Base-by-base conservation (phyloP, 495 filamentous ascomycete genomes). In the Neurospora sp. region DNA sequence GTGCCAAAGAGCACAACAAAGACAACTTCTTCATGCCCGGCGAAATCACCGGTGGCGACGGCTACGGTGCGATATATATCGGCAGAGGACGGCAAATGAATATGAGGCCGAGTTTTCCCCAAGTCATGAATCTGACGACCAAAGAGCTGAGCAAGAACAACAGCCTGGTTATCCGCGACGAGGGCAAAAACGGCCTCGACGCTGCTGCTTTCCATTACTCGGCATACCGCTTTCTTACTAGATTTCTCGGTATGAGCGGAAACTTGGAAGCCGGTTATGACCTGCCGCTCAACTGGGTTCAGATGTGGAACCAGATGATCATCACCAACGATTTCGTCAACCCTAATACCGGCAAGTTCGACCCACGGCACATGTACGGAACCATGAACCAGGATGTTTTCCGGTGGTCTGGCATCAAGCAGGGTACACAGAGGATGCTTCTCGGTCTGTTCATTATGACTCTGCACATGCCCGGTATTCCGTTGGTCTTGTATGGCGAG, bases 341-440 rank as follows among this genome's bases (percentile, higher is more conserved):
- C 74, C 83, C 88, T 16, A 90, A 91, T 76, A 91, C 89, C 6
- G 91, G 89, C 40, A 80, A 84, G 72, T 90, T 91, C 74, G 90
- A 92, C 74, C 90, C 90, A 2, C 84, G 90, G 8, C 90, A 93
- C 76, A 89, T 92, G 87, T 91, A 88, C 72, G 91, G 91, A 40
- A 85, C 85, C 4, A 90, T 89, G 5, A 92, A 92, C 72, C 90
- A 92, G 78, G 90, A 92, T 76, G 89, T 92, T 4, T 91, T 92
- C 77, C 69, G 90, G 4, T 93, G 91, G 91, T 91, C 91, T n/a
- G 83, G 88, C 3, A 83, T 93, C 48, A 79, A 84, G 18, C 84
- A 88, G 71, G 91, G 91, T 12, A 85, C 88, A 3, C 84, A 91
- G 72, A 85, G 87, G 70, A 85, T 88, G 76, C 78, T 92, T 9